These are phyloP conservation scores for Mitragyna speciosa DNA, from an alignment of 257 asterid species.

Conservation along the genomic window DNA sequence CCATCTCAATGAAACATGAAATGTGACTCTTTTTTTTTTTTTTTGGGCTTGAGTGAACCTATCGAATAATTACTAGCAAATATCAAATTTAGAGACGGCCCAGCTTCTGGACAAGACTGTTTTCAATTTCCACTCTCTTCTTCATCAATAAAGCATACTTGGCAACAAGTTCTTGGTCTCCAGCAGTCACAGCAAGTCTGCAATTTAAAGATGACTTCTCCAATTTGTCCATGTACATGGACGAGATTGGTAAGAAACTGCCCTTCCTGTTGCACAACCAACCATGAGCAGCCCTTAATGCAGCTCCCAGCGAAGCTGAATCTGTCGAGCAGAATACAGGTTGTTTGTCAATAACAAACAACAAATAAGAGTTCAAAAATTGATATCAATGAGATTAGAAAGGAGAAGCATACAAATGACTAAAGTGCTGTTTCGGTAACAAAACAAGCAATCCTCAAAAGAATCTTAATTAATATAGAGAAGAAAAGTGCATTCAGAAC, in stretches of 20 bases:
- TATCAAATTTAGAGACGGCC: conserved; percentile 44
- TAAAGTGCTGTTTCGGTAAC: not conserved
- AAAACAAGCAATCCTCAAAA: not conserved
- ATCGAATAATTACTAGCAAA: not conserved
- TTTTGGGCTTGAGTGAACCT: not conserved
- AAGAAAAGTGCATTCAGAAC: conserved; percentile 2
- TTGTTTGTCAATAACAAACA: not conserved
- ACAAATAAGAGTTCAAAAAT: no score
- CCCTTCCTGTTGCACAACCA: conserved; percentile 78
- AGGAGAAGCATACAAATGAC: not conserved
- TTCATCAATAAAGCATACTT: conserved; percentile 67
- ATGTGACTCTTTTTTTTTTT: no score
- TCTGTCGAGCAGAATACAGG: conserved; percentile 37
- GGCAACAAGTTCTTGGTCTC: conserved; percentile 46
- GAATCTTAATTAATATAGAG: not conserved
- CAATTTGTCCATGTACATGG: conserved; percentile 61
- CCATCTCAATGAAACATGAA: not conserved
- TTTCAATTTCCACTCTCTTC: conserved; percentile 78
- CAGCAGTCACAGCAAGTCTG: conserved; percentile 57
- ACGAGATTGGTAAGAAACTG: conserved; percentile 52
- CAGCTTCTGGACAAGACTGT: conserved; percentile 53
- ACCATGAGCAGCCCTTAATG: conserved; percentile 92
- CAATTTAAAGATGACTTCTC: conserved; percentile 65
- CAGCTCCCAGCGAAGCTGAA: conserved; percentile 92
- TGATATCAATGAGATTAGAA: not conserved